phyloP scores from a whole-genome alignment of 352 stramenopile species.

The Phytophthora ramorum region DNA sequence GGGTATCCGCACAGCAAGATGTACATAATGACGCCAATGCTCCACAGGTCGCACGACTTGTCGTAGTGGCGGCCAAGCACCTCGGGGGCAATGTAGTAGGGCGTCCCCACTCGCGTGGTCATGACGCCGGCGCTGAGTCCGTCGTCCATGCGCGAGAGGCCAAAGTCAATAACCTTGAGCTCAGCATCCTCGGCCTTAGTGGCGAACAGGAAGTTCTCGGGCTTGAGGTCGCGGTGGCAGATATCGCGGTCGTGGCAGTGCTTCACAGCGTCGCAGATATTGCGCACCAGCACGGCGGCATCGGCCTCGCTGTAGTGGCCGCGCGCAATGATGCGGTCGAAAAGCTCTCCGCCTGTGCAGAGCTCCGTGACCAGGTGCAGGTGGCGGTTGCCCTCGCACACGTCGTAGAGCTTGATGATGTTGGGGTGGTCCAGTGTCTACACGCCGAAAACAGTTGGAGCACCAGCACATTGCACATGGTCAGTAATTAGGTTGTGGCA shows the following conservation, averaged over 20 bases:
- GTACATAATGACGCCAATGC: constrained; percentile 96
- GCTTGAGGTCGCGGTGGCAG: constrained; percentile 98
- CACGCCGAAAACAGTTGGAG: neutral
- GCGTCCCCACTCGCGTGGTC: constrained; percentile 97
- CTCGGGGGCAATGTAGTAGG: constrained; percentile 96
- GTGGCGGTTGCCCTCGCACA: constrained; percentile 97
- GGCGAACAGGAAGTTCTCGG: constrained; percentile 97
- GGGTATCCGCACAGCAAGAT: constrained; percentile 96
- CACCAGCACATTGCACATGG: neutral
- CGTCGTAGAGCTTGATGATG: constrained; percentile 98
- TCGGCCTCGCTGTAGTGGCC: constrained; percentile 98
- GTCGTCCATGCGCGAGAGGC: constrained; percentile 93
- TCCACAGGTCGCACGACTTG: constrained; percentile 97
- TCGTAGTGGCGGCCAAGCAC: constrained; percentile 95
- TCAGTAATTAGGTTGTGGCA: neutral
- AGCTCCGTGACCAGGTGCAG: constrained; percentile 98
- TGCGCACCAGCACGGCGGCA: constrained; percentile 94
- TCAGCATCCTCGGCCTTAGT: constrained; percentile 89
- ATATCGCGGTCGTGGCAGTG: constrained; percentile 98
- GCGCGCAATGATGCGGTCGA: constrained; percentile 92
- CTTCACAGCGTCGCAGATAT: constrained; percentile 96
- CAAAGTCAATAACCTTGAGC: constrained; percentile 99
- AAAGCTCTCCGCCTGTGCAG: constrained; percentile 97
- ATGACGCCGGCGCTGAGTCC: constrained; percentile 84
- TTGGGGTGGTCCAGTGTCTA: constrained; percentile 94